Conservation (phyloP, 2,329 filamentous ascomycete genomes). For the Microcera coccophila region DNA sequence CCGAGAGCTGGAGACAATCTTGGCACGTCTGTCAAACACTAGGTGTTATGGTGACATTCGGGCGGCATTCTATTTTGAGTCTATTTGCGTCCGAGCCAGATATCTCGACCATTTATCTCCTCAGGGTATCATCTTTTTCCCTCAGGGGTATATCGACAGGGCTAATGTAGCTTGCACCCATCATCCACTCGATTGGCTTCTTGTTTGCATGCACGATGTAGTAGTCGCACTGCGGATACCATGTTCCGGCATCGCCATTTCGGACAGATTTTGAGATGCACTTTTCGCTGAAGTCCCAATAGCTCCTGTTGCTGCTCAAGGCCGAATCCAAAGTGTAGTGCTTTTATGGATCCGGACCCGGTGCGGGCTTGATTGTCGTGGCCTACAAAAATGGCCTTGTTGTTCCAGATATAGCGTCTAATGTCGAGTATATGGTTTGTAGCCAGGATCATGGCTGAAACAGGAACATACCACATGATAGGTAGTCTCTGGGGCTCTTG, state of each 20-base stretch:
- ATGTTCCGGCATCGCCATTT: constrained; percentile 1
- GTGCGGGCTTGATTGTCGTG: constrained; percentile 6
- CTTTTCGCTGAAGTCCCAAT: too few species aligned
- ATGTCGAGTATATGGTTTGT: too few species aligned
- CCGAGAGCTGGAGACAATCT: constrained; percentile 3
- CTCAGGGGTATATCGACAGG: too few species aligned
- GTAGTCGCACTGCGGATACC: constrained; percentile 4
- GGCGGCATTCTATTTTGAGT: constrained; percentile 3
- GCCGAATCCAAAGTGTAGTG: too few species aligned
- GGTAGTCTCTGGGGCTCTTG: too few species aligned
- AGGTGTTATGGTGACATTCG: constrained; percentile 5
- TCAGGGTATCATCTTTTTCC: constrained; percentile 3
- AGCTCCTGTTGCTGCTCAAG: too few species aligned
- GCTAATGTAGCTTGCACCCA: too few species aligned
- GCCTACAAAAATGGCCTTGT: constrained; percentile 2
- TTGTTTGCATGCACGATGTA: constrained; percentile 1
- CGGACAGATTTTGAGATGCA: constrained; percentile 2
- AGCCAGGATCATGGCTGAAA: too few species aligned
- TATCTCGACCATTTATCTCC: constrained; percentile 4
- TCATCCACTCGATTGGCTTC: neutral
- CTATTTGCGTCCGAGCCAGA: constrained; percentile 3
- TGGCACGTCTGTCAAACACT: constrained; percentile 1
- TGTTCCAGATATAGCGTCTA: constrained; percentile 5
- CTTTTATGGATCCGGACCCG: too few species aligned
- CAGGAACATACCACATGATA: too few species aligned